These are phyloP conservation scores for Endothia cerciana DNA, from an alignment of 2,329 filamentous ascomycete genomes.

Conservation along the genomic window DNA sequence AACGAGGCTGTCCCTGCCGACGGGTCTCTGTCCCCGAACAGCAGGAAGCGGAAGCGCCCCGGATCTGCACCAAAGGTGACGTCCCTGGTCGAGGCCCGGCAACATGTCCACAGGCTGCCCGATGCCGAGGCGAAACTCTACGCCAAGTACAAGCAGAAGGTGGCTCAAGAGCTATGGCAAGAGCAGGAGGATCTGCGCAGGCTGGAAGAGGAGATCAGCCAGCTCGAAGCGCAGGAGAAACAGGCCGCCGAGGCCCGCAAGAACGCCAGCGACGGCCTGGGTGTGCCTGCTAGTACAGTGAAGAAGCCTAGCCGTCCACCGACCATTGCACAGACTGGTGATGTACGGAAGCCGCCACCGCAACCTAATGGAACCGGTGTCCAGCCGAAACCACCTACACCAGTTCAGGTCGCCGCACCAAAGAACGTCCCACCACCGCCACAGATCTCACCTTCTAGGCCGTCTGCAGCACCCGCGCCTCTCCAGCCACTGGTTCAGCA, in stretches of 20 bases:
- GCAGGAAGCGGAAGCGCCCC: conserved; percentile 76
- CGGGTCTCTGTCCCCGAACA: conserved; percentile 55
- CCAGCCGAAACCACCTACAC: conserved; percentile 17
- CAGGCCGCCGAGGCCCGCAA: conserved; percentile 33
- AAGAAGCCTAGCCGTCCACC: conserved; percentile 20
- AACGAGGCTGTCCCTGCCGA: conserved; percentile 45
- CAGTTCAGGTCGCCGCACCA: conserved; percentile 19
- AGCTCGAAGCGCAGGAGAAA: conserved; percentile 59
- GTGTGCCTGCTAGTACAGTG: conserved; percentile 8
- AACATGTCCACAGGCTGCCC: conserved; percentile 71
- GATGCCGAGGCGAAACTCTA: conserved; percentile 75
- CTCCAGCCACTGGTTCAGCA: conserved; percentile 21
- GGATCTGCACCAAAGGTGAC: conserved; percentile 60
- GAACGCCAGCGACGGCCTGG: conserved; percentile 26
- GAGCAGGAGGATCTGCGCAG: conserved; percentile 71
- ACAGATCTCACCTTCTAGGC: conserved; percentile 13
- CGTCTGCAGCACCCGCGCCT: conserved; percentile 18
- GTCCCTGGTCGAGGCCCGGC: conserved; percentile 67
- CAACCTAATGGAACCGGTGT: conserved; percentile 27
- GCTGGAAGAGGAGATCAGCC: conserved; percentile 69
- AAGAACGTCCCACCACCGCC: conserved; percentile 14
- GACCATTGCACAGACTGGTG: conserved; percentile 16
- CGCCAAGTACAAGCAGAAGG: conserved; percentile 70
- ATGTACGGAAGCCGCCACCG: conserved; percentile 12
- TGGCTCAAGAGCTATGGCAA: conserved; percentile 71